phyloP scores from a whole-genome alignment of 371 early-diverging fungal genomes.

The Circinella umbellata region DNA sequence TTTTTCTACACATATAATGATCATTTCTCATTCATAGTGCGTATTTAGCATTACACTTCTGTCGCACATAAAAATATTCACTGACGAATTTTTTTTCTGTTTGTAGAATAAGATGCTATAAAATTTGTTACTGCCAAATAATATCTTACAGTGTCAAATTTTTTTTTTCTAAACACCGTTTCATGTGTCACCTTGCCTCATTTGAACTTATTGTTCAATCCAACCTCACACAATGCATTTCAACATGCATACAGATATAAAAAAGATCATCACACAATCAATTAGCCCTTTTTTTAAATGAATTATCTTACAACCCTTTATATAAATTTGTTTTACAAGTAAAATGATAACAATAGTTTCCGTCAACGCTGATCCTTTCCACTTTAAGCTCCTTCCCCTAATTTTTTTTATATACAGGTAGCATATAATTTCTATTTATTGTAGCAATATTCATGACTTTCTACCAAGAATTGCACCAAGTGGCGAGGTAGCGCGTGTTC shows the following conservation, averaged over 20 bases:
- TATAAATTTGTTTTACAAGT: too few relatives aligned
- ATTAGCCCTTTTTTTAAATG: too few relatives aligned
- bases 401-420: background rate
- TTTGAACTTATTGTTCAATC: slow-evolving; percentile 3
- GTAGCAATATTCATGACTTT: background rate
- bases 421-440: background rate
- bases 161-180: background rate
- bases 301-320: too few relatives aligned
- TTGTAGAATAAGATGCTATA: too few relatives aligned
- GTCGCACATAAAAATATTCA: background rate
- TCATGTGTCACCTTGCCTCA: slow-evolving; percentile 1
- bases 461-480: background rate
- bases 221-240: slow-evolving; percentile 3
- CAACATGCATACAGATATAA: background rate
- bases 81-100: background rate
- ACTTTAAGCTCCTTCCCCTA: background rate
- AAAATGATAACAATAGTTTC: too few relatives aligned
- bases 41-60: background rate
- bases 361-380: slow-evolving; percentile 5
- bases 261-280: too few relatives aligned
- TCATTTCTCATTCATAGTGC: background rate
- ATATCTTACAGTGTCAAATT: background rate
- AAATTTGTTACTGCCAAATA: too few relatives aligned
- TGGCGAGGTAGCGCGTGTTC: slow-evolving; percentile 6
- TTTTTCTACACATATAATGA: too few relatives aligned